Evolutionary conservation across 2,329 filamentous ascomycete species (phyloP), one percentile per base, ranked within the genome.

Genomic region (Colletotrichum endophyticum): DNA sequence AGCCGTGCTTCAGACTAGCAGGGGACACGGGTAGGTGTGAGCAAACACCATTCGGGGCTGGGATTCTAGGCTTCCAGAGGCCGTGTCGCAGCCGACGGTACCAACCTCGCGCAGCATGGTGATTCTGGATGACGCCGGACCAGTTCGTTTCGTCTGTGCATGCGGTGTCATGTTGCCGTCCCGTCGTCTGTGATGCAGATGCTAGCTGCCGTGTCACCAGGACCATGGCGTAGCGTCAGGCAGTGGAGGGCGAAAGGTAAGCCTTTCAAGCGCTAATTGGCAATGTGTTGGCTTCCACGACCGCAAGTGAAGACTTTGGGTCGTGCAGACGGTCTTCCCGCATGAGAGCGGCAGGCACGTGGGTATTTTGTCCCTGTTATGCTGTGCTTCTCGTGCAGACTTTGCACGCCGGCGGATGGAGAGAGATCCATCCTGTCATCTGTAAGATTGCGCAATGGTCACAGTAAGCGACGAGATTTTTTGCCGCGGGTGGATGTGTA

Each of bases 141-240:
- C 59, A 66, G 66, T 75, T 70, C 66, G 59, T 61, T 39, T 70
- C 49, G 28, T 66, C 22, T 64, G 34, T 44, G 74, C 53, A 39
- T 76, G 49, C 59, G 39, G 66, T 75, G 34, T 28, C 25, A 70
- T 74, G 71, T 49, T 57, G 66, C 49, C 56, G 71, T 66, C 12
- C 66, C 44, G 66, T 76, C 70, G 64, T 32, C 64, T 70, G 44
- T 36, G 25, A 49, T 39, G 34, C 59, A 74, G 34, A 28, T 30
- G 28, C 53, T 69, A 61, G 53, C 66, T 76, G 72, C 53, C 56
- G 74, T 76, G 71, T 70, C 61, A 76, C 74, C 36, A 66, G 27
- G 61, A 15, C 74, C 62, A 64, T 61, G 59, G 64, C 22, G 49
- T 75, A 53, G 66, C 64, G 64, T 59, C 27, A 68, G 73, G 56